Evolutionary conservation across 2,329 filamentous ascomycete genomes (phyloP).

Genomic region (Fusarium sp.): DNA sequence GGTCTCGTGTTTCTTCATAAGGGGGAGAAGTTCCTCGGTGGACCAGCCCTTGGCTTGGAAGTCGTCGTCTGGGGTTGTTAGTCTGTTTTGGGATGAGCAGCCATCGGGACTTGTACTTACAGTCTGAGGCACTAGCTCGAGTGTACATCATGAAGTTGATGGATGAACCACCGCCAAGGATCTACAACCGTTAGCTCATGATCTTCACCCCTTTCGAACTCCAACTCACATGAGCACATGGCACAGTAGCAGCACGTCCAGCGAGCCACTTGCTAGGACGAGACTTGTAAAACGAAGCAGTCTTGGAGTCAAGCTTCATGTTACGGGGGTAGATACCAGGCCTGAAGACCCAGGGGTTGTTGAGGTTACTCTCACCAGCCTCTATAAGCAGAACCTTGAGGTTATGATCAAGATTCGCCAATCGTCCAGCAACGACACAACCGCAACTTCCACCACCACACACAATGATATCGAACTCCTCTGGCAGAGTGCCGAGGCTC

Average conservation of each 20-base stretch:
- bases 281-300: conserved; percentile 84
- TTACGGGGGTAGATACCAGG: conserved; percentile 83
- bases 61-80: conserved; percentile 63
- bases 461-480: conserved; percentile 85
- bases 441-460: conserved; percentile 79
- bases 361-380: conserved; percentile 78
- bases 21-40: conserved; percentile 78
- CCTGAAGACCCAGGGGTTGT: conserved; percentile 82
- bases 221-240: conserved; percentile 67
- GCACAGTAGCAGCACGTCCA: conserved; percentile 79
- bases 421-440: conserved; percentile 69
- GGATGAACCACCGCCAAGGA: conserved; percentile 78
- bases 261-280: conserved; percentile 78
- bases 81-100: neutral
- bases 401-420: conserved; percentile 83
- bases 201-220: rapidly evolving
- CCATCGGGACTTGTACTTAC: neutral
- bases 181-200: conserved; percentile 28
- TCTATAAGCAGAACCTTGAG: conserved; percentile 77
- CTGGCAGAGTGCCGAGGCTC: conserved; percentile 62
- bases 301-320: conserved; percentile 84
- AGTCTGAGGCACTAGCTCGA: conserved; percentile 46
- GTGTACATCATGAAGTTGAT: conserved; percentile 80
- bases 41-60: conserved; percentile 85
- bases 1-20: conserved; percentile 86